Evolutionary conservation across 176 grass and related monocot species (phyloP).

Genomic region (Musa beccarii): DNA sequence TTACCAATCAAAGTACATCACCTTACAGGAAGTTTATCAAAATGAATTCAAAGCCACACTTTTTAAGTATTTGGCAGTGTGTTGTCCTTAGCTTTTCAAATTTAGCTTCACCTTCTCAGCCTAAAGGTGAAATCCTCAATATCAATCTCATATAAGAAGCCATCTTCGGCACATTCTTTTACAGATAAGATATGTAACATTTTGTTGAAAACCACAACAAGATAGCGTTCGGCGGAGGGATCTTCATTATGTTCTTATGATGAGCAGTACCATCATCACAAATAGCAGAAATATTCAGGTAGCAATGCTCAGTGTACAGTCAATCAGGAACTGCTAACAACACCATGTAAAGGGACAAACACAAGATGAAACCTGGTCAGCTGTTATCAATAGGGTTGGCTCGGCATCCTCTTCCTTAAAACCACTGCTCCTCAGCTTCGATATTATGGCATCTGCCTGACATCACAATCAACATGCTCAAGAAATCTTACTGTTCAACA

Average conservation of each 20-base stretch:
- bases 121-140: not conserved
- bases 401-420: not conserved
- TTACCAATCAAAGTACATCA: not conserved
- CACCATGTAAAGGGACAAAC: not conserved
- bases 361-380: constrained; percentile 12
- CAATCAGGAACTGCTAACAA: not conserved
- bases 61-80: not conserved
- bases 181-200: no score
- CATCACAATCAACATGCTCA: not conserved
- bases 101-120: not conserved
- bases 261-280: not conserved
- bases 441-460: constrained; percentile 12
- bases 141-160: no score
- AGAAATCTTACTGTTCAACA: not conserved
- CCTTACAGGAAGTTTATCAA: not conserved
- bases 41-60: not conserved
- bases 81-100: no score
- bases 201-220: no score
- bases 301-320: not conserved
- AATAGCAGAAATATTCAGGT: not conserved
- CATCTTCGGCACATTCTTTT: no score
- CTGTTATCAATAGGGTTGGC: constrained; percentile 11
- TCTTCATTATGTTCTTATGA: not conserved
- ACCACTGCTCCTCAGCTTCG: not conserved
- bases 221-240: not conserved